phyloP scores from a whole-genome alignment of 2,329 filamentous ascomycete genomes.

The Aspergillus fijiensis region DNA sequence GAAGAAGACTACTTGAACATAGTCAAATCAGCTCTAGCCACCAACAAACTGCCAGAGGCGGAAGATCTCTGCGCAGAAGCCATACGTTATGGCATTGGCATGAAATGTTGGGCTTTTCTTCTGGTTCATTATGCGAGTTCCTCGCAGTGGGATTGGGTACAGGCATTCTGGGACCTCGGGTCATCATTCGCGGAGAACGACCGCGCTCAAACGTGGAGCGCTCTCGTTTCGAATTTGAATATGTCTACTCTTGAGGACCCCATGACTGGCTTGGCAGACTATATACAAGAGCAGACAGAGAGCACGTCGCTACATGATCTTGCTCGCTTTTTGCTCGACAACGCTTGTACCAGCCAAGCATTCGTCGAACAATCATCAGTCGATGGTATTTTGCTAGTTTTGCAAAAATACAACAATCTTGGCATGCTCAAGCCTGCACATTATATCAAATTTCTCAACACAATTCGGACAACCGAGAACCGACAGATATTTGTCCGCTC shows the following conservation, averaged over 20 bases:
- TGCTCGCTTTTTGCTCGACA: slow-evolving; percentile 26
- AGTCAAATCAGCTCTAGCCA: slow-evolving; percentile 44
- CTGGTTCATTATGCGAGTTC: slow-evolving; percentile 34
- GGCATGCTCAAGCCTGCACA: slow-evolving; percentile 24
- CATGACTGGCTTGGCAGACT: slow-evolving; percentile 25
- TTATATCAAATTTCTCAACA: slow-evolving; percentile 32
- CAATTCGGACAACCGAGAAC: slow-evolving; percentile 28
- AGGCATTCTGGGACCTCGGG: slow-evolving; percentile 31
- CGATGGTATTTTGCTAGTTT: slow-evolving; percentile 31
- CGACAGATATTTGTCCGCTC: slow-evolving; percentile 30
- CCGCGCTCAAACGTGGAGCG: slow-evolving; percentile 9
- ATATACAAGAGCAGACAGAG: slow-evolving; percentile 13
- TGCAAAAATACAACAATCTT: slow-evolving; percentile 27
- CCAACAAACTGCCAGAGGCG: slow-evolving; percentile 41
- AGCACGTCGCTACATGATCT: slow-evolving; percentile 13
- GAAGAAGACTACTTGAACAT: slow-evolving; percentile 47
- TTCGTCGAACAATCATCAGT: slow-evolving; percentile 29
- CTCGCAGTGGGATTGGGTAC: slow-evolving; percentile 33
- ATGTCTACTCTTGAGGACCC: slow-evolving; percentile 19
- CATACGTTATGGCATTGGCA: slow-evolving; percentile 23
- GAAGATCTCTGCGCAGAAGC: slow-evolving; percentile 46
- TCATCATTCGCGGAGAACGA: slow-evolving; percentile 14
- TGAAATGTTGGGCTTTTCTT: slow-evolving; percentile 30
- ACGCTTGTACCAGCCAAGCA: slow-evolving; percentile 26
- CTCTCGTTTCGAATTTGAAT: slow-evolving; percentile 16